Evolutionary conservation across 202 grass and related monocot species (phyloP).

Genomic region (Schoenoplectus tabernaemontani): DNA sequence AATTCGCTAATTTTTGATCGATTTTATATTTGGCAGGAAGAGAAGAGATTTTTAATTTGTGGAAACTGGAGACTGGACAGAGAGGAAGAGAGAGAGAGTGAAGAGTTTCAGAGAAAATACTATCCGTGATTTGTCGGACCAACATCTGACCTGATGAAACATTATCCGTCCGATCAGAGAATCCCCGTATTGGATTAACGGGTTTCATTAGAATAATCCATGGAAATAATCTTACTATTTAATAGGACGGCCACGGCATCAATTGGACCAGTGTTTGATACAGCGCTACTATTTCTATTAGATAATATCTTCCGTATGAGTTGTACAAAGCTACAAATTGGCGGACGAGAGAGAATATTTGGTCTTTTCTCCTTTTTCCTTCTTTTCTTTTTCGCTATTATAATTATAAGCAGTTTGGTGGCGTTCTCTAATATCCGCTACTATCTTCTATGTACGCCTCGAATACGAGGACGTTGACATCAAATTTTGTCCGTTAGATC

Average conservation of each 20-base stretch:
- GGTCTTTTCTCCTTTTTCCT: not conserved
- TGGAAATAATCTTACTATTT: not conserved
- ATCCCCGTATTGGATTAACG: too few relatives aligned
- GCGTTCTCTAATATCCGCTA: not conserved
- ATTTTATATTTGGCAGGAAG: not conserved
- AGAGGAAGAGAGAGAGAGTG: not conserved
- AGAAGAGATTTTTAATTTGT: not conserved
- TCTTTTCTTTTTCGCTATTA: not conserved
- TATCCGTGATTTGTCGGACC: not conserved
- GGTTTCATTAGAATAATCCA: too few relatives aligned
- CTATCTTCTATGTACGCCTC: not conserved
- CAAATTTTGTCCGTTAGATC: not conserved
- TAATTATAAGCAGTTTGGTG: not conserved
- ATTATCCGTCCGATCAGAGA: not conserved
- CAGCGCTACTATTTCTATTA: too few relatives aligned
- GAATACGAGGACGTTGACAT: not conserved
- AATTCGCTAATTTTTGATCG: not conserved
- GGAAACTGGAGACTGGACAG: not conserved
- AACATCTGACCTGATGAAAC: not conserved
- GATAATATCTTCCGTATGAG: too few relatives aligned
- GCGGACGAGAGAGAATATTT: not conserved
- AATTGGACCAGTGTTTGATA: too few relatives aligned
- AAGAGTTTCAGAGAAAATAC: not conserved
- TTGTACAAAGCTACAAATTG: too few relatives aligned
- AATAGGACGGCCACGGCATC: too few relatives aligned